Base-by-base conservation (phyloP, 768 basidiomycete genomes). In the Leccinum subtestaceum region DNA sequence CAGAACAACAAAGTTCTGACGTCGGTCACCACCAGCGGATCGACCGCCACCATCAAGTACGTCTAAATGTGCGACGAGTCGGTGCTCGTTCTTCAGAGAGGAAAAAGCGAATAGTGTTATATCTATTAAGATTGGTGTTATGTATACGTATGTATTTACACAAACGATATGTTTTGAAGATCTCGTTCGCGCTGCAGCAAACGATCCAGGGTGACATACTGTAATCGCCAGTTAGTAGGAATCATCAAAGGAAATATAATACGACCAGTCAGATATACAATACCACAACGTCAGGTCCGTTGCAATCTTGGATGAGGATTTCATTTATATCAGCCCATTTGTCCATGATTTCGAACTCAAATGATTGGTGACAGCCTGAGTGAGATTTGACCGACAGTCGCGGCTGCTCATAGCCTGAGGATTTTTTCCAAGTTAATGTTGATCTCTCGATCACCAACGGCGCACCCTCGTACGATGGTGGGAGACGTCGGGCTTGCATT, bases 1-100 rank as follows among this genome's bases (percentile, higher is more conserved):
- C 64, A 69, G 55, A 34, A 57, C 9, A 19, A 19, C 31, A 0
- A 59, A 13, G 50, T 57, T 36, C 56, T 62, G 50, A 70, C 69
- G 4, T 58, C 59, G 9, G 60, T 62, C 38, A 29, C 46, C 52
- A 57, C 58, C 23, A 50, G 45, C n/a, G 56, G 52, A 19, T 43
- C 36, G 3, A 43, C 31, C n/a, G 21, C 27, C 43, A 58, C 61
- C 19, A 5, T 68, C 34, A 9, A 36, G 4, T 66, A 69, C 21
- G 36, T 52, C 5, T 66, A 55, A 60, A 34, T 10, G 10, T 13
- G 38, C 36, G 21, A 51, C 1, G 15, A 2, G 36, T 50, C 13
- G 7, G 17, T 38, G 17, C 6, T 29, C 4, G 27, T 15, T 27
- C 9, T 56, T 55, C 36, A n/a, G 11, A 19, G 43, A 19, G 43